Conservation (phyloP, 345 rosid genomes). For the Viola odorata region DNA sequence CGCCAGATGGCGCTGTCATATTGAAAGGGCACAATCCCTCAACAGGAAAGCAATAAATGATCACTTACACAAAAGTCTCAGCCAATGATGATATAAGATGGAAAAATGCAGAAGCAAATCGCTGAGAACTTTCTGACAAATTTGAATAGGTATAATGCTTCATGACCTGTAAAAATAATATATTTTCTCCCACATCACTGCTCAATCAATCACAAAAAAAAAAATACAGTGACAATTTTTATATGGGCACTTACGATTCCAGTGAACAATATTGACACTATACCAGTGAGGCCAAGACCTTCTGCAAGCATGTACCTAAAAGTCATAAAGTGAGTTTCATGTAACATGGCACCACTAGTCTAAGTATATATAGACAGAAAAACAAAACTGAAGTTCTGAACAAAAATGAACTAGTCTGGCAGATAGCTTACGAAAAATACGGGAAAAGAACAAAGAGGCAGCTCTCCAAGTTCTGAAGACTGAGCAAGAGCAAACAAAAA, state of each 20-base stretch:
- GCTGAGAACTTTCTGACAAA: constrained; percentile 89
- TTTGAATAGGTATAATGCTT: constrained; percentile 91
- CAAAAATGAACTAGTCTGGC: constrained; percentile 3
- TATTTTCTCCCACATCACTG: constrained; percentile 8
- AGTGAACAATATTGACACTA: constrained; percentile 91
- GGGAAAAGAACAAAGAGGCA: constrained; percentile 98
- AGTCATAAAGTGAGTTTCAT: constrained; percentile 3
- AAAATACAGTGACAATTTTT: neutral
- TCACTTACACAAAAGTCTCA: constrained; percentile 82
- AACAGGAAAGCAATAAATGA: constrained; percentile 1
- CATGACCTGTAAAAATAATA: constrained; percentile 59
- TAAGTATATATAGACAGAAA: neutral
- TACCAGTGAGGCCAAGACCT: constrained; percentile 99
- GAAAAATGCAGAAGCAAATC: constrained; percentile 85
- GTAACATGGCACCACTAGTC: constrained; percentile 3
- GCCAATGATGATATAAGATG: constrained; percentile 96
- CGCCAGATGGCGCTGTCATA: too few species aligned
- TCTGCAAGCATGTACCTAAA: constrained; percentile 97
- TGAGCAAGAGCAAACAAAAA: constrained; percentile 27
- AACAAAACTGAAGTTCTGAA: neutral
- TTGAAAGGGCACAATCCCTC: too few species aligned
- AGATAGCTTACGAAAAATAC: constrained; percentile 73
- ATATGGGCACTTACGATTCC: constrained; percentile 67
- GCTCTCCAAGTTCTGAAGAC: constrained; percentile 97
- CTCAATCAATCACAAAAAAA: constrained; percentile 7